Conservation (phyloP, 768 basidiomycete species). For the Nidula microcarpa region DNA sequence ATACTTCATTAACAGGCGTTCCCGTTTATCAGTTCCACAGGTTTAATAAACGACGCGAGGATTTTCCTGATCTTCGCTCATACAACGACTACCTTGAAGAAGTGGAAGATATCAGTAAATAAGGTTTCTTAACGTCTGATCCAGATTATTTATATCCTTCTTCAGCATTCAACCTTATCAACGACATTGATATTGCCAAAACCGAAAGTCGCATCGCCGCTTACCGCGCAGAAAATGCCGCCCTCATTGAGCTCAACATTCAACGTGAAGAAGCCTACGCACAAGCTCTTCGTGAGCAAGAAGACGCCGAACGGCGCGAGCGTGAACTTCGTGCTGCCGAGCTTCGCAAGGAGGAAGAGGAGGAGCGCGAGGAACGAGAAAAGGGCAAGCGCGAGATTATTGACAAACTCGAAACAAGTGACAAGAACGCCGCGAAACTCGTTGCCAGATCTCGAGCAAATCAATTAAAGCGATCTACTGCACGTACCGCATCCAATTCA, state of each 20-base stretch:
- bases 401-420: slow-evolving; percentile 76
- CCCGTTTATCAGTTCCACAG: neutral
- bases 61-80: slow-evolving; percentile 73
- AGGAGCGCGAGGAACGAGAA: slow-evolving; percentile 75
- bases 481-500: slow-evolving; percentile 46
- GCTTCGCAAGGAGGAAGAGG: slow-evolving; percentile 64
- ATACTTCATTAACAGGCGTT: neutral
- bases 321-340: slow-evolving; percentile 68
- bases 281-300: slow-evolving; percentile 70
- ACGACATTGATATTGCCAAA: slow-evolving; percentile 74
- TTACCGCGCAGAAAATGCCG: slow-evolving; percentile 79
- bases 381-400: slow-evolving; percentile 72
- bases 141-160: slow-evolving; percentile 1
- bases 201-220: slow-evolving; percentile 83
- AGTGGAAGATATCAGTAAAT: slow-evolving; percentile 80
- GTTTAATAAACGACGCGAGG: slow-evolving; percentile 91
- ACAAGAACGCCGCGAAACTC: slow-evolving; percentile 65
- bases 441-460: slow-evolving; percentile 67
- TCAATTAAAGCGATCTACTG: slow-evolving; percentile 57
- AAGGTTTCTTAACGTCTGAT: slow-evolving; percentile 1
- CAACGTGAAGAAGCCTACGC: slow-evolving; percentile 79
- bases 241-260: slow-evolving; percentile 78
- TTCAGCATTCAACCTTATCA: slow-evolving; percentile 91
- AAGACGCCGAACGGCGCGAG: slow-evolving; percentile 73
- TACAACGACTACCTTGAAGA: slow-evolving; percentile 97